phyloP scores from a whole-genome alignment of 768 basidiomycete genomes.

The Podaxis sp. region DNA sequence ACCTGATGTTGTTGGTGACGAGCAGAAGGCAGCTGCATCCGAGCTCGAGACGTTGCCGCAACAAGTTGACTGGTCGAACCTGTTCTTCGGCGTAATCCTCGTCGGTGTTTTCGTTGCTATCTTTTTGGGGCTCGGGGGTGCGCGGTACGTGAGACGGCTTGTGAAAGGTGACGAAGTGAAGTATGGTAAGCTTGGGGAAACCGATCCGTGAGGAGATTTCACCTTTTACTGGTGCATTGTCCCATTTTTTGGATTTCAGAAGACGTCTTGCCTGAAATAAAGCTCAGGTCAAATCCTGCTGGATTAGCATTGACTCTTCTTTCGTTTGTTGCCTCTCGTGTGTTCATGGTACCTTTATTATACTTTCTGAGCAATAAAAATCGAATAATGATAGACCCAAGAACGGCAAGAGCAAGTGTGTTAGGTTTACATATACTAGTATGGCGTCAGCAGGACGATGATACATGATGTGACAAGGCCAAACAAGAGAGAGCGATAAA shows the following conservation, averaged over 20 bases:
- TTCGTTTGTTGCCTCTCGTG: neutral
- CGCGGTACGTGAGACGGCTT: conserved; percentile 43
- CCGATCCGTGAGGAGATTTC: conserved; percentile 32
- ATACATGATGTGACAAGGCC: conserved; percentile 44
- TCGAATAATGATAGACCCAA: neutral
- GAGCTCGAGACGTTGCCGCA: conserved; percentile 6
- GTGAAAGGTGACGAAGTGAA: conserved; percentile 35
- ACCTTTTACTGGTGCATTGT: neutral
- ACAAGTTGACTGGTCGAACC: conserved; percentile 25
- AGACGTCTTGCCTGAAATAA: conserved; percentile 4
- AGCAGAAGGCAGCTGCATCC: conserved; percentile 1
- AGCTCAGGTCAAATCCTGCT: neutral
- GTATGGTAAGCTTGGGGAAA: conserved; percentile 46
- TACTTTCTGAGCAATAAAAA: neutral
- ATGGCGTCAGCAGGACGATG: conserved; percentile 27
- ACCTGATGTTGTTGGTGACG: neutral
- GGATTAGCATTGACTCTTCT: neutral
- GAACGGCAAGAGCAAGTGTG: too few relatives aligned
- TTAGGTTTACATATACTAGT: neutral
- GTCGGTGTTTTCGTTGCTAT: conserved; percentile 43
- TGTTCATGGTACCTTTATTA: neutral
- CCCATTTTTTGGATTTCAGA: neutral
- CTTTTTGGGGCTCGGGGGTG: conserved; percentile 54
- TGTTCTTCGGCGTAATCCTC: conserved; percentile 41
- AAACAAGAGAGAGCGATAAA: conserved; percentile 39